Percentiles rank a stretch among this genome's conserved stretches.
Evolutionary conservation across 2,329 filamentous ascomycete species (phyloP).

Genomic region (Sclerotinia subarctica): DNA sequence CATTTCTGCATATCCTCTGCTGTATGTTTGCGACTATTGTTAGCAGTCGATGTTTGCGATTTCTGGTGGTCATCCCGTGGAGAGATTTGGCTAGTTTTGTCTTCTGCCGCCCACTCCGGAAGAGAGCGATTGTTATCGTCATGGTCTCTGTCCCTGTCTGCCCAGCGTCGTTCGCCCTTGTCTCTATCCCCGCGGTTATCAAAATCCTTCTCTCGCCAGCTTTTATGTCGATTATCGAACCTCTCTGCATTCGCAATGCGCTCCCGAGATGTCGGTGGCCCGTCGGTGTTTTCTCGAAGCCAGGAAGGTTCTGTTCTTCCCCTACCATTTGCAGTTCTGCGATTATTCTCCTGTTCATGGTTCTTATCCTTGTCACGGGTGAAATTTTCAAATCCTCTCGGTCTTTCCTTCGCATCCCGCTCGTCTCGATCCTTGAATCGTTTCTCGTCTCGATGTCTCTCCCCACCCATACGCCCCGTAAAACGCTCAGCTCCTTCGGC

Average conservation of each 20-base stretch:
- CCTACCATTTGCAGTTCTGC: constrained; percentile 63
- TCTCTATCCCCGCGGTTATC: constrained; percentile 36
- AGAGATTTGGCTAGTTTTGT: constrained; percentile 66
- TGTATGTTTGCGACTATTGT: constrained; percentile 52
- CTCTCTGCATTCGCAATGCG: constrained; percentile 39
- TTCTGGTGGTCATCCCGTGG: constrained; percentile 91
- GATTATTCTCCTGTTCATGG: constrained; percentile 47
- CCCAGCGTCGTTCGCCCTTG: constrained; percentile 31
- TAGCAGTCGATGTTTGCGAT: constrained; percentile 73
- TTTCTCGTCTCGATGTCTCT: constrained; percentile 43
- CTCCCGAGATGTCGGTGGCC: constrained; percentile 33
- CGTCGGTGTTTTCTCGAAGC: constrained; percentile 54
- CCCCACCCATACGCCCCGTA: constrained; percentile 60
- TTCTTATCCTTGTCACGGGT: constrained; percentile 50
- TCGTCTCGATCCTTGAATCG: constrained; percentile 52
- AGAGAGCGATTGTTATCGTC: constrained; percentile 28
- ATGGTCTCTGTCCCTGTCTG: constrained; percentile 54
- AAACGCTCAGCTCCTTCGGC: constrained; percentile 70
- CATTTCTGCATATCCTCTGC: constrained; percentile 92
- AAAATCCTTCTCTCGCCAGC: constrained; percentile 44
- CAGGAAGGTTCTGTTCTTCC: constrained; percentile 70
- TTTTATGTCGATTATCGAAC: constrained; percentile 36
- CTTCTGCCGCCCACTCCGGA: constrained; percentile 86
- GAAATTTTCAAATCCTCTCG: constrained; percentile 51
- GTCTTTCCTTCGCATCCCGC: constrained; percentile 51